These are phyloP conservation scores for Boletus reticulatus DNA, from an alignment of 768 basidiomycete species.

Conservation along the genomic window DNA sequence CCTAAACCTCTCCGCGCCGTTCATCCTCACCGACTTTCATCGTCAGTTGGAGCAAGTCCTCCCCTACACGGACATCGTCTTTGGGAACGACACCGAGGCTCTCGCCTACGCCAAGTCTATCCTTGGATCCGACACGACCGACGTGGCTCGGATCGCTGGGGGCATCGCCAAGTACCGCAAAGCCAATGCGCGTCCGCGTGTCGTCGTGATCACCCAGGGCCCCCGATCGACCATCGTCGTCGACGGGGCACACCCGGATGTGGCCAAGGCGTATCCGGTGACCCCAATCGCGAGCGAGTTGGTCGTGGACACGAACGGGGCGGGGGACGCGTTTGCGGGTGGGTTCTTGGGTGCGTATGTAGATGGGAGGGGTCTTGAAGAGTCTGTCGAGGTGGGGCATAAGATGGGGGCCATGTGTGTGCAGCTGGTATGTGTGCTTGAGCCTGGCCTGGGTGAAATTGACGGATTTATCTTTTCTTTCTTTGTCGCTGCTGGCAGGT, in stretches of 20 bases:
- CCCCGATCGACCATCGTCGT: conserved; percentile 77
- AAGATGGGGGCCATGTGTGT: conserved; percentile 79
- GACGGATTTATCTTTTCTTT: no score
- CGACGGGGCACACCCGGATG: conserved; percentile 44
- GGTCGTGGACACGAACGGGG: conserved; percentile 97
- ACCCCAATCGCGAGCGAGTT: conserved; percentile 50
- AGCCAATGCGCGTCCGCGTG: conserved; percentile 73
- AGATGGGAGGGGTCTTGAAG: conserved; percentile 71
- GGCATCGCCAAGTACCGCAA: conserved; percentile 76
- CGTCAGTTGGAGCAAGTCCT: conserved; percentile 77
- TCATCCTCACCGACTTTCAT: conserved; percentile 93
- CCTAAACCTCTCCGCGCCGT: conserved; percentile 95
- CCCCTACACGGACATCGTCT: conserved; percentile 82
- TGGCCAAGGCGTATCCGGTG: conserved; percentile 57
- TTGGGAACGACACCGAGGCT: conserved; percentile 95
- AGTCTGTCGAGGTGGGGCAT: conserved; percentile 84
- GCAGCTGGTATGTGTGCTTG: neutral
- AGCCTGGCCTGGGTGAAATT: neutral
- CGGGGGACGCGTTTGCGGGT: conserved; percentile 96
- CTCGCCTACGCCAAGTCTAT: conserved; percentile 77
- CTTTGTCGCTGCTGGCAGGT: neutral
- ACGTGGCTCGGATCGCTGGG: conserved; percentile 70
- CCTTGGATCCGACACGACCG: conserved; percentile 62
- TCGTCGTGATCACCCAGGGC: conserved; percentile 92
- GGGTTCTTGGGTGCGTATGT: conserved; percentile 90